Evolutionary conservation across 2,329 filamentous ascomycete genomes (phyloP).

Genomic region (Fulvia fulva): DNA sequence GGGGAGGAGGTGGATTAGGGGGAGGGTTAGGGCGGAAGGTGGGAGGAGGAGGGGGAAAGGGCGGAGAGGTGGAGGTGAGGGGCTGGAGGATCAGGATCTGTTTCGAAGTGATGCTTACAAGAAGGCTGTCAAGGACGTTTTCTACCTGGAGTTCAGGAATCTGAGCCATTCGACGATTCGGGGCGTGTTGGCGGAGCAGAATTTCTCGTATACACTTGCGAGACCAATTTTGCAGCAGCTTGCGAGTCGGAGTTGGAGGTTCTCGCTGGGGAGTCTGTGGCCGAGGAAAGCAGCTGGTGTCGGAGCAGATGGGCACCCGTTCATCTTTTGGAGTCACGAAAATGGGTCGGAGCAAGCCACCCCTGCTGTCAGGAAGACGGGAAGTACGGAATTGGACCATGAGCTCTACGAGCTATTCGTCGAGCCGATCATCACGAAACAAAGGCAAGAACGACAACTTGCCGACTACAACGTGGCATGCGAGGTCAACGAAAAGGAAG

Average conservation of each 20-base stretch:
- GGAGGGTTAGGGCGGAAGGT: slow-evolving; percentile 8
- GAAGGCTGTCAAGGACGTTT: slow-evolving; percentile 62
- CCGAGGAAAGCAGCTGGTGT: slow-evolving; percentile 56
- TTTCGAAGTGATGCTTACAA: slow-evolving; percentile 68
- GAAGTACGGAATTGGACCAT: slow-evolving; percentile 53
- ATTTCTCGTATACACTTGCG: slow-evolving; percentile 72
- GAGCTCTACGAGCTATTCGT: slow-evolving; percentile 47
- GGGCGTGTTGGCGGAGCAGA: slow-evolving; percentile 74
- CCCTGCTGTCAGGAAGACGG: slow-evolving; percentile 63
- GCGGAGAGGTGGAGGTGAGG: background rate
- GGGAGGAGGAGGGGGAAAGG: background rate
- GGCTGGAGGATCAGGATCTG: slow-evolving; percentile 57
- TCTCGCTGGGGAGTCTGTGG: slow-evolving; percentile 67
- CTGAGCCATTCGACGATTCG: slow-evolving; percentile 69
- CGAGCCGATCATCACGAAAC: slow-evolving; percentile 38
- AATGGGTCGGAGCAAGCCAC: slow-evolving; percentile 49
- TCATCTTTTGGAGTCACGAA: slow-evolving; percentile 56
- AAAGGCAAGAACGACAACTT: slow-evolving; percentile 37
- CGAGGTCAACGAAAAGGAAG: slow-evolving; percentile 47
- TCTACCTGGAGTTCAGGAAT: slow-evolving; percentile 72
- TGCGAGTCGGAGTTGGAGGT: slow-evolving; percentile 72
- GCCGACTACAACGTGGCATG: slow-evolving; percentile 42
- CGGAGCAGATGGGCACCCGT: slow-evolving; percentile 55
- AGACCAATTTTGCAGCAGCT: slow-evolving; percentile 65
- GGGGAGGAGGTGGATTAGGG: slow-evolving; percentile 61